A percentile compares a stretch with the other conserved stretches of the same genome.
Evolutionary conservation across 2,329 filamentous ascomycete genomes (phyloP).

Genomic region (Phyllosticta citribraziliensis): DNA sequence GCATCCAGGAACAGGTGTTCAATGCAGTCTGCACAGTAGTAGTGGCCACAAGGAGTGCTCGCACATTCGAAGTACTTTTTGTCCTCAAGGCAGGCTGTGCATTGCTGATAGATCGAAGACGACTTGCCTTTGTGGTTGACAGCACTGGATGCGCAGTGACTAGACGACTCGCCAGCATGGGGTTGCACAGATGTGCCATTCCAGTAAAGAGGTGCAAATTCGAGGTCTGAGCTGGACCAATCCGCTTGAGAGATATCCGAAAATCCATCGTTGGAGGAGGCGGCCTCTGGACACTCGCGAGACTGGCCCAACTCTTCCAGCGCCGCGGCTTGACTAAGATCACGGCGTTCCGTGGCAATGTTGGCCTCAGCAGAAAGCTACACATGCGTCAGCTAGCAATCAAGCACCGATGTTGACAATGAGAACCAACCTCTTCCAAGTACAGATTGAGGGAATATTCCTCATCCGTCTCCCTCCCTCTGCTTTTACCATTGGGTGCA

Average conservation of each 20-base stretch:
- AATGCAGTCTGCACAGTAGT: conserved; percentile 18
- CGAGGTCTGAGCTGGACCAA: too few relatives aligned
- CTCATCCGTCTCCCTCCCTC: background rate
- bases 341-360: too few relatives aligned
- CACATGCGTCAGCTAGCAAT: too few relatives aligned
- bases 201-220: too few relatives aligned
- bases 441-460: background rate
- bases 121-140: background rate
- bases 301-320: too few relatives aligned
- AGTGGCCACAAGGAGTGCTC: conserved; percentile 11
- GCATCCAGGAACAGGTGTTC: conserved; percentile 14
- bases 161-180: background rate
- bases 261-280: too few relatives aligned
- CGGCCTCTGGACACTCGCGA: too few relatives aligned
- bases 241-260: too few relatives aligned
- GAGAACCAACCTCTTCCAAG: background rate
- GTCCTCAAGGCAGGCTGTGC: background rate
- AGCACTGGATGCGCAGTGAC: background rate
- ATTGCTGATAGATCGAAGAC: background rate
- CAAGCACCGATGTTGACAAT: too few relatives aligned
- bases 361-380: too few relatives aligned
- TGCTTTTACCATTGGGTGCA: background rate
- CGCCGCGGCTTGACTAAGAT: too few relatives aligned
- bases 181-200: too few relatives aligned
- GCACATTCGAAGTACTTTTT: conserved; percentile 3